These are phyloP conservation scores for Aquilaria malaccensis DNA, from an alignment of 345 rosid species.

Conservation along the genomic window DNA sequence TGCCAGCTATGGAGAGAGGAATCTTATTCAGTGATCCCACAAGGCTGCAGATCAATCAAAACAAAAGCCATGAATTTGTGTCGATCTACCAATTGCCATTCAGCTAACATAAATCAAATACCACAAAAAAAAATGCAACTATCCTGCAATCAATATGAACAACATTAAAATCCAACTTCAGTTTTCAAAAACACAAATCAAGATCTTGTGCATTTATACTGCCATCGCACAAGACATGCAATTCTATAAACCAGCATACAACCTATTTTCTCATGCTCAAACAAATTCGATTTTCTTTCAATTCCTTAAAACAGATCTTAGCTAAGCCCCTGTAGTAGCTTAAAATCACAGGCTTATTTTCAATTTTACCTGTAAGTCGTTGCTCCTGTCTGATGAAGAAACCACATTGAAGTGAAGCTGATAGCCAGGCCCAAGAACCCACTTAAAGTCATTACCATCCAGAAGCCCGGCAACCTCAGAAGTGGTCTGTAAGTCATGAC, in stretches of 20 bases:
- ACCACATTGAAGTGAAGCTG: constrained; percentile 99
- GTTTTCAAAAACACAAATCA: neutral
- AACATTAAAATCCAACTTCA: neutral
- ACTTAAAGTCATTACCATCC: constrained; percentile 86
- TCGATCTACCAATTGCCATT: too few relatives aligned
- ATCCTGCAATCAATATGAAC: neutral
- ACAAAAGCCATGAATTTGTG: constrained; percentile 8
- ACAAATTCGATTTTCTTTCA: neutral
- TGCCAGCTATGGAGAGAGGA: constrained; percentile 83
- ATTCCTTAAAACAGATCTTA: neutral
- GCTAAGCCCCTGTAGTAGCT: too few relatives aligned
- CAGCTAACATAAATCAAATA: too few relatives aligned
- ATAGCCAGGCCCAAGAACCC: constrained; percentile 94
- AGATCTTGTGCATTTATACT: too few relatives aligned
- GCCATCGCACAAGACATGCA: too few relatives aligned
- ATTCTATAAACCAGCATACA: too few relatives aligned
- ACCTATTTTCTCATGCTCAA: too few relatives aligned
- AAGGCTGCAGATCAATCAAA: constrained; percentile 48
- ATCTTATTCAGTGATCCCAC: constrained; percentile 97
- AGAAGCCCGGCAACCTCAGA: constrained; percentile 68
- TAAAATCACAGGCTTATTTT: neutral
- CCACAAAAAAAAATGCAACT: too few relatives aligned
- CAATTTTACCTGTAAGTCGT: constrained; percentile 82
- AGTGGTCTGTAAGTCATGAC: constrained; percentile 56
- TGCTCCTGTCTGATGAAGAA: constrained; percentile 98